Evolutionary conservation across 352 stramenopile species (phyloP).

Genomic region (Peronosclerospora sorghi): DNA sequence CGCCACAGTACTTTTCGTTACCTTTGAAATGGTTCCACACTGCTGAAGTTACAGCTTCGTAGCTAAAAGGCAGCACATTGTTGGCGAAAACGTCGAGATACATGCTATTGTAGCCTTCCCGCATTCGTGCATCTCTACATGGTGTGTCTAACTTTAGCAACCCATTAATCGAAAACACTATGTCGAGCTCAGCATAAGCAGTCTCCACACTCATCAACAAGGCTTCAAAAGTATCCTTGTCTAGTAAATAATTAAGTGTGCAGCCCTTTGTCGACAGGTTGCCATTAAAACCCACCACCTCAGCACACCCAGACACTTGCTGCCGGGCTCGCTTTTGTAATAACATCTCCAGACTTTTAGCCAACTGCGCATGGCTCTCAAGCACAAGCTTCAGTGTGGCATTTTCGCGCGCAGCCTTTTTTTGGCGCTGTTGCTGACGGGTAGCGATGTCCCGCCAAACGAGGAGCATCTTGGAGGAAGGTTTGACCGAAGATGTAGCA

Average conservation of each 20-base stretch:
- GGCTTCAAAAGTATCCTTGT: slow-evolving; percentile 13
- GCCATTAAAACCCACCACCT: slow-evolving; percentile 8
- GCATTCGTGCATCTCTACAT: slow-evolving; percentile 30
- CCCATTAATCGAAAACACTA: slow-evolving; percentile 26
- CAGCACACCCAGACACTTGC: slow-evolving; percentile 18
- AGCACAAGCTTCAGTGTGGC: slow-evolving; percentile 33
- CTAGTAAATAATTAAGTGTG: slow-evolving; percentile 18
- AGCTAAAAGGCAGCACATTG: slow-evolving; percentile 36
- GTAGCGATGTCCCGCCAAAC: slow-evolving; percentile 39
- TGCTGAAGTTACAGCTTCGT: slow-evolving; percentile 14
- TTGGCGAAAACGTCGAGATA: slow-evolving; percentile 44
- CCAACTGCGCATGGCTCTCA: slow-evolving; percentile 39
- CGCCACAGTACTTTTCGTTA: slow-evolving; percentile 19
- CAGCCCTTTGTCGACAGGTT: slow-evolving; percentile 11
- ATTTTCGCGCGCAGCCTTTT: slow-evolving; percentile 38
- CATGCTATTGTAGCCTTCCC: slow-evolving; percentile 19
- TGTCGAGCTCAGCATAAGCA: slow-evolving; percentile 30
- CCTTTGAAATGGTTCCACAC: slow-evolving; percentile 22
- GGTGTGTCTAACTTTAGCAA: slow-evolving; percentile 23
- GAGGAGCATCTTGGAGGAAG: slow-evolving; percentile 5
- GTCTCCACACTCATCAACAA: slow-evolving; percentile 19
- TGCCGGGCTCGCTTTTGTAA: slow-evolving; percentile 29
- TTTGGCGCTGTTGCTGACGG: slow-evolving; percentile 29
- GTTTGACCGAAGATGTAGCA: neutral
- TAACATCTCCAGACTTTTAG: slow-evolving; percentile 34